Percentiles rank a stretch among this genome's conserved stretches.
Conservation (phyloP, 139 green algal genomes). For the Tetratostichococcus sp. region DNA sequence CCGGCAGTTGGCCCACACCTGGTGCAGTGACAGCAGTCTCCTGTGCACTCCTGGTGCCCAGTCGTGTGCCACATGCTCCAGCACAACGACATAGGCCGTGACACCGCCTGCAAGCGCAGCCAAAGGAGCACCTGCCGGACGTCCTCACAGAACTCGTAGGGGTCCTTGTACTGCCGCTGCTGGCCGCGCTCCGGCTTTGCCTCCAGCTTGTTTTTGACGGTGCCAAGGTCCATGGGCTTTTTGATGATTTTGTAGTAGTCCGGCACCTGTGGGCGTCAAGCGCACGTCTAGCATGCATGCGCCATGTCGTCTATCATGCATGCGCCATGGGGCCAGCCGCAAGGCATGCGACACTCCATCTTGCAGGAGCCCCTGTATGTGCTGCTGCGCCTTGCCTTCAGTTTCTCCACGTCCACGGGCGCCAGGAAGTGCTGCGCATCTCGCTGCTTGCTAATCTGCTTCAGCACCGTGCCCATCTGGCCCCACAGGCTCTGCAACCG, state of each 20-base stretch:
- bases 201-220: slow-evolving; percentile 30
- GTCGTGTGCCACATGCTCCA: background rate
- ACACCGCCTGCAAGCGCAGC: background rate
- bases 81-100: background rate
- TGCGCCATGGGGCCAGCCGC: too few species aligned
- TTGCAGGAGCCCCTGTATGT: too few species aligned
- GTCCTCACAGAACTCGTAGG: slow-evolving; percentile 47
- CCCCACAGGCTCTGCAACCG: slow-evolving; percentile 3
- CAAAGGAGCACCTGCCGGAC: slow-evolving; percentile 26
- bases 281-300: too few species aligned
- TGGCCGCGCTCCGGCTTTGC: background rate
- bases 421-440: slow-evolving; percentile 21
- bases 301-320: too few species aligned
- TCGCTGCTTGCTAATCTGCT: background rate
- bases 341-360: too few species aligned
- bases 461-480: slow-evolving; percentile 7
- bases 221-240: slow-evolving; percentile 70
- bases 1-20: slow-evolving; percentile 53
- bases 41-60: slow-evolving; percentile 8
- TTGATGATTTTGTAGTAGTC: slow-evolving; percentile 74
- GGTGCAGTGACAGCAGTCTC: background rate
- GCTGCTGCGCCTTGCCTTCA: slow-evolving; percentile 1
- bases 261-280: slow-evolving; percentile 21
- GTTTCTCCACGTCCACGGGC: slow-evolving; percentile 37
- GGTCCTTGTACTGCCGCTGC: slow-evolving; percentile 33